Percentiles rank a stretch among this genome's conserved stretches.
Evolutionary conservation across 208 protist genomes (phyloP).

Genomic region (Plasmodiophora brassicae): DNA sequence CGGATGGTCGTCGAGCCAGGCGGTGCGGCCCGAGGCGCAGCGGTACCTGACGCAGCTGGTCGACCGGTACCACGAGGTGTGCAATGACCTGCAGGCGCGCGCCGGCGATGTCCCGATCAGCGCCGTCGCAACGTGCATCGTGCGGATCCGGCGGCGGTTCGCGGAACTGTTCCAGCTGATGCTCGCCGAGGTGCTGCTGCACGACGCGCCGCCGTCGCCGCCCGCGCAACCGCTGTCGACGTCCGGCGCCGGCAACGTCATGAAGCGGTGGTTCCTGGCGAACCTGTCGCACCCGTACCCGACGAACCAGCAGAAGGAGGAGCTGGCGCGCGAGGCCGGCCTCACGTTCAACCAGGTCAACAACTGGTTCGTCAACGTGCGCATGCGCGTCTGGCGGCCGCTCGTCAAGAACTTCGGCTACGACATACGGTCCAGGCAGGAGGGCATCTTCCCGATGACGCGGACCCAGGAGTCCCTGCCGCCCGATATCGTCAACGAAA

Average conservation of each 20-base stretch:
- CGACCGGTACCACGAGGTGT: conserved; percentile 10
- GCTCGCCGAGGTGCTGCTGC: not conserved
- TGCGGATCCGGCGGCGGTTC: not conserved
- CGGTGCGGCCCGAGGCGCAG: not conserved
- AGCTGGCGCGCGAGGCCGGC: not conserved
- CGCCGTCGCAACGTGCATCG: not conserved
- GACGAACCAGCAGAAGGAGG: not conserved
- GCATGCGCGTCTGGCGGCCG: not conserved
- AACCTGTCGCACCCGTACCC: conserved; percentile 15
- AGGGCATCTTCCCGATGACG: conserved; percentile 8
- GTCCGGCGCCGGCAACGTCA: too few species aligned
- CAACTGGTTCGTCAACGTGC: conserved; percentile 21
- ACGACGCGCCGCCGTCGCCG: not conserved
- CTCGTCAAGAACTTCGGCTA: conserved; percentile 22
- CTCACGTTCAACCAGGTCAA: conserved; percentile 12
- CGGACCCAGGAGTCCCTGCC: conserved; percentile 9
- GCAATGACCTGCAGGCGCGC: not conserved
- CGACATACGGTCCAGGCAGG: not conserved
- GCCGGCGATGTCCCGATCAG: not conserved
- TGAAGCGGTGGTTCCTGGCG: conserved; percentile 20
- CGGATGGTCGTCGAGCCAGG: not conserved
- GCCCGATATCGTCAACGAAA: not conserved
- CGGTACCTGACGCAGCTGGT: not conserved
- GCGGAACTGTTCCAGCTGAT: not conserved
- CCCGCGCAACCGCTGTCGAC: not conserved